Evolutionary conservation across 169 alveolate genomes (phyloP).

Genomic region (Theileria parva): DNA sequence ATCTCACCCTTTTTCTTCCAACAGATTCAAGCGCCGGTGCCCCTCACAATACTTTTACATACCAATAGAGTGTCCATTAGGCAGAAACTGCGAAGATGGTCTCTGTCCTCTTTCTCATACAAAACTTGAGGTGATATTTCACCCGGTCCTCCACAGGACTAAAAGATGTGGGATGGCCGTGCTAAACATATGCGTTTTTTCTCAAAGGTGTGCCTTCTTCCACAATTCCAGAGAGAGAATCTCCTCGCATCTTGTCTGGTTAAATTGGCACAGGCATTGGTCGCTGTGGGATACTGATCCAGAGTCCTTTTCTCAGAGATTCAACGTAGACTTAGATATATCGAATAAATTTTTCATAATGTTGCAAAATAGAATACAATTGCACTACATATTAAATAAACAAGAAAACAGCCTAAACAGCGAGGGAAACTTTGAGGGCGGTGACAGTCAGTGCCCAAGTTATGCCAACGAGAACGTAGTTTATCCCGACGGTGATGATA

Average conservation of each 20-base stretch:
- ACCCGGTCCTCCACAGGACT: conserved; percentile 81
- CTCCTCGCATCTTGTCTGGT: conserved; percentile 73
- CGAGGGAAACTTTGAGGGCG: neutral
- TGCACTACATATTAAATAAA: neutral
- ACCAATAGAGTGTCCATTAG: conserved; percentile 82
- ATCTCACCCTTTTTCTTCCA: conserved; percentile 65
- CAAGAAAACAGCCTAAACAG: neutral
- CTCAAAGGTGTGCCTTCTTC: conserved; percentile 74
- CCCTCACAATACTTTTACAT: conserved; percentile 76
- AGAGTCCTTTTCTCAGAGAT: conserved; percentile 47
- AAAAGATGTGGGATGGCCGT: conserved; percentile 75
- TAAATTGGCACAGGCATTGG: conserved; percentile 73
- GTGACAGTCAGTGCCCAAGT: neutral
- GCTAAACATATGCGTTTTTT: conserved; percentile 65
- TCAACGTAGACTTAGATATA: conserved; percentile 52
- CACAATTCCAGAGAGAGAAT: conserved; percentile 66
- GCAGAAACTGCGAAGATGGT: conserved; percentile 76
- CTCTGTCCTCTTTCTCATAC: conserved; percentile 82
- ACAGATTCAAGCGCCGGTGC: conserved; percentile 74
- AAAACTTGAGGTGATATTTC: conserved; percentile 80
- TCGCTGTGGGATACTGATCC: conserved; percentile 66
- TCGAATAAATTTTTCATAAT: conserved; percentile 31
- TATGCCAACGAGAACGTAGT: neutral
- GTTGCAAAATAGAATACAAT: conserved; percentile 1
- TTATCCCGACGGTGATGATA: neutral